phyloP scores from a whole-genome alignment of 495 filamentous ascomycete species.

The Penicillium odoratum region DNA sequence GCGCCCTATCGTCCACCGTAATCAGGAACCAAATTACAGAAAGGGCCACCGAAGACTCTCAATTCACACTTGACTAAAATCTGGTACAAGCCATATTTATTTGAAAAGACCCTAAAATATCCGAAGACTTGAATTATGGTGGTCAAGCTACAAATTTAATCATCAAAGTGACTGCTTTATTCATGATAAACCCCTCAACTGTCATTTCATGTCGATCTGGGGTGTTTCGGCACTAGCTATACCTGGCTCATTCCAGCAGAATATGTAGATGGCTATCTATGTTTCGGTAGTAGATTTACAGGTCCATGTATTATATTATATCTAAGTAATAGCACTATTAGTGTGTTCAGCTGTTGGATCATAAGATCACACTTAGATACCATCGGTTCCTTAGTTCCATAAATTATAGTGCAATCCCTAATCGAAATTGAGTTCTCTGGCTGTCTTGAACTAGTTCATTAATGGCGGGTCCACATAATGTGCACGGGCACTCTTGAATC shows the following conservation, averaged over 20 bases:
- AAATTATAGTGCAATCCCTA: neutral
- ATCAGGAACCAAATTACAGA: too few species aligned
- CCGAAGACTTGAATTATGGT: neutral
- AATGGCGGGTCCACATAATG: neutral
- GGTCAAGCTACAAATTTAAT: neutral
- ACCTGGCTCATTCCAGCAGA: neutral
- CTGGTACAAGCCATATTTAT: neutral
- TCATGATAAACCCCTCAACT: neutral
- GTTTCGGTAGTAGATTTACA: too few species aligned
- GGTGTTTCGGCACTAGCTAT: neutral
- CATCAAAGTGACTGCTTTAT: neutral
- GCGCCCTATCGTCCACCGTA: neutral
- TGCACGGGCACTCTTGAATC: neutral
- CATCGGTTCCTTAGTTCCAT: neutral
- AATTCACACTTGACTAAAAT: too few species aligned
- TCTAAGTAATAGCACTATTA: too few species aligned
- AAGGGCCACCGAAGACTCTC: too few species aligned
- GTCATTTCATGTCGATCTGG: neutral
- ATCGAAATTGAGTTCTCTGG: neutral
- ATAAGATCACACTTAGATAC: neutral
- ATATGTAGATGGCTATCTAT: neutral
- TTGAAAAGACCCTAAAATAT: neutral
- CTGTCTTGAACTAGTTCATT: neutral
- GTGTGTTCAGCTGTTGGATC: neutral
- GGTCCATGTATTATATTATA: too few species aligned